Percentiles rank a stretch among this genome's conserved stretches.
phyloP scores from a whole-genome alignment of 2,329 filamentous ascomycete genomes.

The Pyrenochaeta sp. region DNA sequence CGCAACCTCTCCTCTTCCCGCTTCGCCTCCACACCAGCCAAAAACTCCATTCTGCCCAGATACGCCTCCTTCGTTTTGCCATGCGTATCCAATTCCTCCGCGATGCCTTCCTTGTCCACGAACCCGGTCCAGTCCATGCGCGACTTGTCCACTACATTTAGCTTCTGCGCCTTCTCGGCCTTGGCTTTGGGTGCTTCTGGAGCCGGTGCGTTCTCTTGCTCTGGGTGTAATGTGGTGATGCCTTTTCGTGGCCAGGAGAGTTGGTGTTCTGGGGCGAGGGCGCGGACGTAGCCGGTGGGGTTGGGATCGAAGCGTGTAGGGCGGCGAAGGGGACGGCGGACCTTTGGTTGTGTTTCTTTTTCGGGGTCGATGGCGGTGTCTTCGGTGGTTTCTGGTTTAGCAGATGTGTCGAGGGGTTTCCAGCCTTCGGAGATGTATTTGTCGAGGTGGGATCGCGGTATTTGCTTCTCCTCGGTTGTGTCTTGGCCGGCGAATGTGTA shows the following conservation, averaged over 20 bases:
- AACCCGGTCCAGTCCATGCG: slow-evolving; percentile 71
- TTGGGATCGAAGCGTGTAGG: slow-evolving; percentile 62
- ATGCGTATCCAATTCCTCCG: slow-evolving; percentile 68
- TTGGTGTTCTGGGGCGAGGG: slow-evolving; percentile 55
- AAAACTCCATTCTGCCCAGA: slow-evolving; percentile 68
- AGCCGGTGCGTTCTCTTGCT: slow-evolving; percentile 27
- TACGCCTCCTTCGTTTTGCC: slow-evolving; percentile 70
- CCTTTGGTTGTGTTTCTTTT: slow-evolving; percentile 22
- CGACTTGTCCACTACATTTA: slow-evolving; percentile 73
- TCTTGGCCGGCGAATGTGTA: slow-evolving; percentile 79
- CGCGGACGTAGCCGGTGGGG: slow-evolving; percentile 56
- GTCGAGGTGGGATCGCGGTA: slow-evolving; percentile 55
- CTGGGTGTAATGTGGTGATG: not conserved
- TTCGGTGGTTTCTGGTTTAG: slow-evolving; percentile 8
- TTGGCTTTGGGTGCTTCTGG: slow-evolving; percentile 22
- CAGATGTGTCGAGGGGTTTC: slow-evolving; percentile 29
- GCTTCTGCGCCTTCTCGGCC: slow-evolving; percentile 61
- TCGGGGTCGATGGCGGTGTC: slow-evolving; percentile 6
- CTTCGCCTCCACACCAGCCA: slow-evolving; percentile 65
- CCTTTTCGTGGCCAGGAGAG: slow-evolving; percentile 50
- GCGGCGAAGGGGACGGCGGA: slow-evolving; percentile 49
- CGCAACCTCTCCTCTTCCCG: slow-evolving; percentile 64
- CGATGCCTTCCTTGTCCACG: slow-evolving; percentile 68
- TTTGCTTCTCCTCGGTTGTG: slow-evolving; percentile 75
- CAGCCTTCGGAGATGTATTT: slow-evolving; percentile 42